Evolutionary conservation across 148 eudicot species (phyloP).

Genomic region (Fagopyrum tataricum): DNA sequence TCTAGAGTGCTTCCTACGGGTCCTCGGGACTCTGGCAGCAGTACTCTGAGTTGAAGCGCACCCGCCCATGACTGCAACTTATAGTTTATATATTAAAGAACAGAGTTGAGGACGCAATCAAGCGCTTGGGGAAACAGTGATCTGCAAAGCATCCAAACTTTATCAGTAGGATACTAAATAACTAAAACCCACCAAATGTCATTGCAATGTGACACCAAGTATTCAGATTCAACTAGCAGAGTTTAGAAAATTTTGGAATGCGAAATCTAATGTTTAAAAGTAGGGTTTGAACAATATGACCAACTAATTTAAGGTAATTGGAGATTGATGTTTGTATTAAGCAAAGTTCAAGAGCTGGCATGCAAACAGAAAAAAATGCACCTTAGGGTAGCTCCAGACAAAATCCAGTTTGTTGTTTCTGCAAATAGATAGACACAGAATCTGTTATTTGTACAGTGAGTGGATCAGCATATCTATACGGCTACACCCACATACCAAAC

Average conservation of each 20-base stretch:
- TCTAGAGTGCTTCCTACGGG: constrained; percentile 25
- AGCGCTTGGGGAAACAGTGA: background rate
- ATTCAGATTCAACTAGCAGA: background rate
- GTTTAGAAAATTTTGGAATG: background rate
- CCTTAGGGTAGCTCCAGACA: background rate
- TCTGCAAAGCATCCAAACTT: background rate
- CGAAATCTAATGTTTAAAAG: no score
- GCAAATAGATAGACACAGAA: background rate
- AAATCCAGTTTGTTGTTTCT: background rate
- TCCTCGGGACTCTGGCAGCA: background rate
- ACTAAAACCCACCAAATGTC: background rate
- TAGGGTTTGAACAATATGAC: no score
- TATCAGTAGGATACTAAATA: background rate
- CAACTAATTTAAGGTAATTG: background rate
- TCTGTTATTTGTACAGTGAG: background rate
- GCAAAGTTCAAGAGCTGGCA: background rate
- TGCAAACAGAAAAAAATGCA: background rate
- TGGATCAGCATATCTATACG: background rate
- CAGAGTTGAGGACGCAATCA: background rate
- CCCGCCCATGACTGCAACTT: background rate
- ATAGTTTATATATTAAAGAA: background rate
- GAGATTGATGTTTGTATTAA: background rate
- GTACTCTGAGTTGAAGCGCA: constrained; percentile 1
- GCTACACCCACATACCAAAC: background rate
- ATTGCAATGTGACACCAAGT: background rate